These are phyloP conservation scores for Purpureocillium lavendulum DNA, from an alignment of 2,329 filamentous ascomycete species.

Conservation along the genomic window DNA sequence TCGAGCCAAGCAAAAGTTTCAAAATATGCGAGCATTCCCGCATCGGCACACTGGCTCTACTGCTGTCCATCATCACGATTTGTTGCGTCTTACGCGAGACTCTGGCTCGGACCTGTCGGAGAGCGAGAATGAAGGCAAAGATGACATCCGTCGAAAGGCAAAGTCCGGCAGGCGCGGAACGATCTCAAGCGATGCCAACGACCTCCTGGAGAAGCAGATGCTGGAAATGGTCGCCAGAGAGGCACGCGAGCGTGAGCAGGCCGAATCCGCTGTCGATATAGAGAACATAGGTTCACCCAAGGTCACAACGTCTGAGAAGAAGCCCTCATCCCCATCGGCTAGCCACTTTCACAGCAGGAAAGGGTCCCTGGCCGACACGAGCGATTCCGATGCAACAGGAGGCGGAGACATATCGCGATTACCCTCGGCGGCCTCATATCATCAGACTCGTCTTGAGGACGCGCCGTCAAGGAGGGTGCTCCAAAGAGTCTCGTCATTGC, in stretches of 20 bases:
- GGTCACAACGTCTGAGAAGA: slow-evolving; percentile 23
- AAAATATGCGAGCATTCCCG: slow-evolving; percentile 44
- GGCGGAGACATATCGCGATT: slow-evolving; percentile 11
- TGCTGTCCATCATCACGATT: slow-evolving; percentile 39
- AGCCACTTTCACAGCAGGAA: slow-evolving; percentile 25
- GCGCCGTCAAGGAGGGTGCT: slow-evolving; percentile 27
- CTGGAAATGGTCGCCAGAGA: slow-evolving; percentile 50
- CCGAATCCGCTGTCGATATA: slow-evolving; percentile 22
- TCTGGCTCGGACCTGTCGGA: slow-evolving; percentile 55
- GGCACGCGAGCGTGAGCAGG: slow-evolving; percentile 32
- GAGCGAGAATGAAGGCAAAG: slow-evolving; percentile 38
- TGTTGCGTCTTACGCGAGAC: slow-evolving; percentile 37
- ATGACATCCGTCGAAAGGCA: slow-evolving; percentile 21
- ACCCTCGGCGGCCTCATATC: slow-evolving; percentile 15
- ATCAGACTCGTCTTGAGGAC: slow-evolving; percentile 24
- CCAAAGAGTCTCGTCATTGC: slow-evolving; percentile 36
- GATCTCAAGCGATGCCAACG: slow-evolving; percentile 37
- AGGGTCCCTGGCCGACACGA: slow-evolving; percentile 29
- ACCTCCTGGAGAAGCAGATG: slow-evolving; percentile 55
- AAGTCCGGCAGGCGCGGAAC: slow-evolving; percentile 32
- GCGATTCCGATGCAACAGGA: slow-evolving; percentile 28
- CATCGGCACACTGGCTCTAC: slow-evolving; percentile 44
- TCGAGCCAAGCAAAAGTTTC: slow-evolving; percentile 51
- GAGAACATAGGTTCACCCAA: slow-evolving; percentile 13
- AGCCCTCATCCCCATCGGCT: slow-evolving; percentile 14